Conservation (phyloP, 2,329 filamentous ascomycete species). For the Escovopsis sp. region DNA sequence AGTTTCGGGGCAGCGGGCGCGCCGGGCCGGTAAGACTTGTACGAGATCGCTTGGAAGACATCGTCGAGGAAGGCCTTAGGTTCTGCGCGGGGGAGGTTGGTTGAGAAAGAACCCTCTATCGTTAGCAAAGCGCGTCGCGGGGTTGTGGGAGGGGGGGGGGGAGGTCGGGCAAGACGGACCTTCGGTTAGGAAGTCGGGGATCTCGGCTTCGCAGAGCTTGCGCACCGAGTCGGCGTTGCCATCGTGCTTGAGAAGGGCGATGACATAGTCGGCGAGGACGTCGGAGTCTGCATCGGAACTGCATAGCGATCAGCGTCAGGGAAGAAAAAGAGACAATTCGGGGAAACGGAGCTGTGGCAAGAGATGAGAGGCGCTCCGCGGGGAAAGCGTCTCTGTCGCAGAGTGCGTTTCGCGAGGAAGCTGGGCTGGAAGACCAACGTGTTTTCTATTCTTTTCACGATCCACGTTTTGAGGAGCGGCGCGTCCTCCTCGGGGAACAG, state of each 20-base stretch:
- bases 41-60: conserved; percentile 50
- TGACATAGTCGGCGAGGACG: conserved; percentile 72
- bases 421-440: conserved; percentile 37
- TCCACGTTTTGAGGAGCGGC: conserved; percentile 57
- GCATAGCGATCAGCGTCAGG: conserved; percentile 2
- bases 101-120: background rate
- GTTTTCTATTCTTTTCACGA: conserved; percentile 61
- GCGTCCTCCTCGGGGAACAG: conserved; percentile 48
- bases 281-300: conserved; percentile 70
- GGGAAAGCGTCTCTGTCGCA: no score
- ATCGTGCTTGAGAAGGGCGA: conserved; percentile 60
- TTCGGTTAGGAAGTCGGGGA: conserved; percentile 62
- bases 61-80: conserved; percentile 49
- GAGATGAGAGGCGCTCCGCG: no score
- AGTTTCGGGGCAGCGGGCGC: conserved; percentile 23
- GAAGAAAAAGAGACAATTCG: background rate
- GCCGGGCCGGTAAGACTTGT: conserved; percentile 46
- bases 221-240: conserved; percentile 49
- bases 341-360: background rate
- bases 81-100: conserved; percentile 11
- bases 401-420: background rate
- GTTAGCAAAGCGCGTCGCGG: background rate
- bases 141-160: conserved; percentile 3
- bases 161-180: conserved; percentile 24
- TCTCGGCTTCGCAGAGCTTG: conserved; percentile 53